These are phyloP conservation scores for Stemphylium lycopersici DNA, from an alignment of 2,329 filamentous ascomycete genomes.

Conservation along the genomic window DNA sequence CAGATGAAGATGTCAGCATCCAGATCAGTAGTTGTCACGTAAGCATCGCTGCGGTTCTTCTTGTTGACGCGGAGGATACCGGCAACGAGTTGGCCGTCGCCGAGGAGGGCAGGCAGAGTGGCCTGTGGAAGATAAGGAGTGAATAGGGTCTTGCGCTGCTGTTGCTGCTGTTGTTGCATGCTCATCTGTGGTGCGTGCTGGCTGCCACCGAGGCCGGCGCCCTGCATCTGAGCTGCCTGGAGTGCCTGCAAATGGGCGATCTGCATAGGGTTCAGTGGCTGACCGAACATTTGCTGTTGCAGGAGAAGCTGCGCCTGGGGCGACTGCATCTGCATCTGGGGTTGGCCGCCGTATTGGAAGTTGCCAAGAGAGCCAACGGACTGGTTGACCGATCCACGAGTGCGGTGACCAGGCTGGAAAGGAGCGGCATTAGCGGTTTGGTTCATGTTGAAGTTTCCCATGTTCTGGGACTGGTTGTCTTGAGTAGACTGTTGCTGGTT, in stretches of 20 bases:
- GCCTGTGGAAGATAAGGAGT: slow-evolving; percentile 97
- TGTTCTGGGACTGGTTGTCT: slow-evolving; percentile 54
- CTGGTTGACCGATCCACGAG: slow-evolving; percentile 80
- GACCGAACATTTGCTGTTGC: slow-evolving; percentile 84
- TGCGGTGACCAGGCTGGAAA: slow-evolving; percentile 92
- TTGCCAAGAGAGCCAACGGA: slow-evolving; percentile 82
- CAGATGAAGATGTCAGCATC: slow-evolving; percentile 99
- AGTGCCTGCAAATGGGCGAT: slow-evolving; percentile 89
- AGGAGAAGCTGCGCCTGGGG: slow-evolving; percentile 83
- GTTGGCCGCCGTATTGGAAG: slow-evolving; percentile 89
- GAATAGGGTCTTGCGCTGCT: slow-evolving; percentile 97
- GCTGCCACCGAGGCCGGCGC: slow-evolving; percentile 69
- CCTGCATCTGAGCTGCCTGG: slow-evolving; percentile 84
- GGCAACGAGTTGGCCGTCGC: slow-evolving; percentile 91
- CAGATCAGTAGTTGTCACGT: slow-evolving; percentile 91
- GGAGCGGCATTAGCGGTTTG: slow-evolving; percentile 72
- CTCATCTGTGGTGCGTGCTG: slow-evolving; percentile 70
- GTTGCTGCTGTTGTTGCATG: slow-evolving; percentile 80
- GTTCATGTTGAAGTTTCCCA: slow-evolving; percentile 71
- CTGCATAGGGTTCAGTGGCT: slow-evolving; percentile 86
- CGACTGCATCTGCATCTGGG: slow-evolving; percentile 79
- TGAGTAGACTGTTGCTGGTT: slow-evolving; percentile 55
- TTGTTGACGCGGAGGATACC: slow-evolving; percentile 98
- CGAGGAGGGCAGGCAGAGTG: slow-evolving; percentile 85
- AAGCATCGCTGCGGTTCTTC: slow-evolving; percentile 98